Evolutionary conservation across 306 rosid species (phyloP).

Genomic region (Malus domestica): ASM211411v1 NC_041798.1:28054001-28054500

Average conservation of each 20-base stretch:
- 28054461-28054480: too few relatives aligned
- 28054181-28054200: neutral
- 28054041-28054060: neutral
- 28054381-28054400: neutral
- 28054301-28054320: neutral
- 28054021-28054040: neutral
- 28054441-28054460: neutral
- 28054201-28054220: neutral
- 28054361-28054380: neutral
- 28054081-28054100: neutral
- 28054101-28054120: neutral
- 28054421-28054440: neutral
- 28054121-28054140: slow-evolving; percentile 20
- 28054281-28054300: slow-evolving; percentile 9
- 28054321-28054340: neutral
- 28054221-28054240: neutral
- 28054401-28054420: neutral
- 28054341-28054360: neutral
- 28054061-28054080: slow-evolving; percentile 4
- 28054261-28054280: slow-evolving; percentile 21
- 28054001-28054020: neutral
- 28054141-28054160: slow-evolving; percentile 22
- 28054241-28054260: neutral
- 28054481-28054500: too few relatives aligned
- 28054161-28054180: too few relatives aligned